Percentiles rank a stretch among this genome's conserved stretches.
Conservation (phyloP, 73 alveolate species). For the Symbiodinium pilosum region DNA sequence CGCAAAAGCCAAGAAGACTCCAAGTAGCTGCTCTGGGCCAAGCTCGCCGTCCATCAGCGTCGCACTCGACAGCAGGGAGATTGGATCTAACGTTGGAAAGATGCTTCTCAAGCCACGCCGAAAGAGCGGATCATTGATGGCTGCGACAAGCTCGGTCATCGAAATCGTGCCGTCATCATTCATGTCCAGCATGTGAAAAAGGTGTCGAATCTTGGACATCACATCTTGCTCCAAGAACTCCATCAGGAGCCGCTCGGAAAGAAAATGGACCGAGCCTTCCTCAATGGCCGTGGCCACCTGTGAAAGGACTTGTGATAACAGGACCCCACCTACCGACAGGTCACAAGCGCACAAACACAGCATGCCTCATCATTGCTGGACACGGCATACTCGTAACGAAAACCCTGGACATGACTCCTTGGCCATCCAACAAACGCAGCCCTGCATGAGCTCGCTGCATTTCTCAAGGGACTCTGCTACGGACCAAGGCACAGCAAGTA, state of each 20-base stretch:
- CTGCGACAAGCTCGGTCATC: neutral
- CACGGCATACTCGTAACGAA: constrained; percentile 1
- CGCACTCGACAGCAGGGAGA: neutral
- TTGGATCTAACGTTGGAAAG: constrained; percentile 1
- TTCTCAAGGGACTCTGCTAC: no score
- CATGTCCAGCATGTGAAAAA: constrained; percentile 7
- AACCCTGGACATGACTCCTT: constrained; percentile 19
- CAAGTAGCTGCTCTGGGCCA: neutral
- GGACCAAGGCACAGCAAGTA: neutral
- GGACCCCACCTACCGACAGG: neutral
- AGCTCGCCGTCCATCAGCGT: neutral
- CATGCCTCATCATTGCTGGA: neutral
- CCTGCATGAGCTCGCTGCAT: no score
- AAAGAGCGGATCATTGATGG: constrained; percentile 1
- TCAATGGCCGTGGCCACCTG: constrained; percentile 6
- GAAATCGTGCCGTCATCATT: neutral
- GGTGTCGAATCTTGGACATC: constrained; percentile 18
- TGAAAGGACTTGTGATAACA: neutral
- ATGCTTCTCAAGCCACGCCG: constrained; percentile 16
- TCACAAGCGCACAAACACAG: neutral
- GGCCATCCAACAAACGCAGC: neutral
- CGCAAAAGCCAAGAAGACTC: neutral
- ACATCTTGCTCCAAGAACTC: constrained; percentile 24
- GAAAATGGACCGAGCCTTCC: constrained; percentile 1
- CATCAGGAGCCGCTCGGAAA: neutral